Evolutionary conservation across 345 rosid genomes (phyloP).

Genomic region (Toxicodendron radicans): DNA sequence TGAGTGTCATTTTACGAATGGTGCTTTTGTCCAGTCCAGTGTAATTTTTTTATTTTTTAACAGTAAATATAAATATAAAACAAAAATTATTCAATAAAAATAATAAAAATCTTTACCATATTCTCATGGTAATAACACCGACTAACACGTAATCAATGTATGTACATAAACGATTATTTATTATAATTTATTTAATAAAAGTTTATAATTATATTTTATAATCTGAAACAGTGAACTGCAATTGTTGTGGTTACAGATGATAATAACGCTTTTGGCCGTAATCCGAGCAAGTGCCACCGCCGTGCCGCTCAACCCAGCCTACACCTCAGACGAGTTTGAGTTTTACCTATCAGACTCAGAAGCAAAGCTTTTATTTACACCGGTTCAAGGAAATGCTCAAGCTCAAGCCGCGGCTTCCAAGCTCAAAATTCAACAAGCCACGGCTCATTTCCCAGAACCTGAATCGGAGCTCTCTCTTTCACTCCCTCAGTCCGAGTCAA

Average conservation of each 20-base stretch:
- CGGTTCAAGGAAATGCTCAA: slow-evolving; percentile 43
- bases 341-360: slow-evolving; percentile 75
- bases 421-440: slow-evolving; percentile 50
- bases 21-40: too few species aligned
- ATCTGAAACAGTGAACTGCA: too few species aligned
- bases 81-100: too few species aligned
- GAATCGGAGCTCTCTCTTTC: slow-evolving; percentile 38
- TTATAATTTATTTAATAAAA: too few species aligned
- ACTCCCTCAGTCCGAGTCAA: slow-evolving; percentile 22
- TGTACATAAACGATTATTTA: too few species aligned
- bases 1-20: too few species aligned
- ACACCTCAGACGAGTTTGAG: slow-evolving; percentile 70
- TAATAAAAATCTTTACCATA: too few species aligned
- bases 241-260: slow-evolving; percentile 7
- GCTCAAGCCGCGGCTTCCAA: slow-evolving; percentile 67
- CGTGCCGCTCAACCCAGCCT: slow-evolving; percentile 67
- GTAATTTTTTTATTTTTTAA: too few species aligned
- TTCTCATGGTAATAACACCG: too few species aligned
- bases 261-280: slow-evolving; percentile 44
- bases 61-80: too few species aligned
- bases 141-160: too few species aligned
- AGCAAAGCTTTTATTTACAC: slow-evolving; percentile 53
- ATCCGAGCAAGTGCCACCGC: slow-evolving; percentile 59
- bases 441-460: slow-evolving; percentile 31
- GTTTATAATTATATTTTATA: too few species aligned